These are phyloP conservation scores for Apiotrichum mycotoxinovorans DNA, from an alignment of 1,284 basidiomycete genomes.

Conservation along the genomic window DNA sequence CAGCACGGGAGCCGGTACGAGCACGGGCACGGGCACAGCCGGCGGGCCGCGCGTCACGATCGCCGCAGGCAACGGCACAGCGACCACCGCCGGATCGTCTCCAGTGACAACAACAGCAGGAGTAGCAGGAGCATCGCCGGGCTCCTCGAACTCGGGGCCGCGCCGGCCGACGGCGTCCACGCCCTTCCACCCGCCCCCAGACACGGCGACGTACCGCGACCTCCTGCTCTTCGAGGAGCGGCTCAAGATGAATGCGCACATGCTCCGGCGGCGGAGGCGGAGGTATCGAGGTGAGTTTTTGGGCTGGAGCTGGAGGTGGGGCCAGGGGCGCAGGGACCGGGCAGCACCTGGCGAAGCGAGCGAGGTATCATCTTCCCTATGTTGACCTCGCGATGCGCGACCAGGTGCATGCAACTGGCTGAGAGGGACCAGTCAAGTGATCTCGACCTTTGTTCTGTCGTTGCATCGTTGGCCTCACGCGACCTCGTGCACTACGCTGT, in stretches of 20 bases:
- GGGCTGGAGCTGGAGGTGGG: background rate
- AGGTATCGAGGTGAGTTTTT: conserved; percentile 82
- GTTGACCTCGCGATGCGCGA: background rate
- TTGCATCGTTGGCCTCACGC: no score
- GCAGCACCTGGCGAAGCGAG: no score
- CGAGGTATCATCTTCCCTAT: no score
- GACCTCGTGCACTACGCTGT: background rate
- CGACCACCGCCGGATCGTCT: no score
- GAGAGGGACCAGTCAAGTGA: no score
- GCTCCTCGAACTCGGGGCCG: background rate
- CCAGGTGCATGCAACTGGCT: no score
- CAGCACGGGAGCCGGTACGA: background rate
- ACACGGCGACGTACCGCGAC: conserved; percentile 77
- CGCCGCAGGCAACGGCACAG: background rate
- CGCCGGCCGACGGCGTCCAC: conserved; percentile 16
- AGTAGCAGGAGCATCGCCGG: no score
- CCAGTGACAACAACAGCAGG: no score
- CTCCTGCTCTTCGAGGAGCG: conserved; percentile 92
- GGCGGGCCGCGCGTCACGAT: background rate
- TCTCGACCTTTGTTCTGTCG: no score
- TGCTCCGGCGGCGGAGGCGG: conserved; percentile 72
- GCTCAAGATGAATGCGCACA: conserved; percentile 85
- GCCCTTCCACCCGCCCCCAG: conserved; percentile 62
- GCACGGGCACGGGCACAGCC: background rate
- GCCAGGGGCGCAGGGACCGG: no score